Percentiles rank a stretch among this genome's conserved stretches.
Evolutionary conservation across 2,329 filamentous ascomycete species (phyloP).

Genomic region (Nemania abortiva): DNA sequence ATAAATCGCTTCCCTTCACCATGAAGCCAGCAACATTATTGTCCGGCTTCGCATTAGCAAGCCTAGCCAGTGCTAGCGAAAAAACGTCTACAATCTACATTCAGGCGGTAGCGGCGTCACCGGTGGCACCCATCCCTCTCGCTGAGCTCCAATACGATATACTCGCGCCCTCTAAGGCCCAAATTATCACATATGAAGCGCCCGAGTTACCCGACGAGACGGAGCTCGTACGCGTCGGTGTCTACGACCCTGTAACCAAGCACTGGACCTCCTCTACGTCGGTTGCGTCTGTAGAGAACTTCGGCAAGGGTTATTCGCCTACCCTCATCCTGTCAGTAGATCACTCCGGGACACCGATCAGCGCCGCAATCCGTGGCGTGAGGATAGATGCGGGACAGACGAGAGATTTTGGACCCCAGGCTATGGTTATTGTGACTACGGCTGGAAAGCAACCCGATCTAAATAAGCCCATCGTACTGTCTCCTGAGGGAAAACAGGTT

Average conservation of each 20-base stretch:
- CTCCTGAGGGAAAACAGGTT: constrained; percentile 69
- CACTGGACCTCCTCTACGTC: constrained; percentile 68
- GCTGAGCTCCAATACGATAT: constrained; percentile 69
- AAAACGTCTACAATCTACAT: constrained; percentile 66
- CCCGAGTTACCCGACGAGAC: constrained; percentile 63
- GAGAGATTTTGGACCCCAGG: constrained; percentile 73
- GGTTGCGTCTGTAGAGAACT: constrained; percentile 67
- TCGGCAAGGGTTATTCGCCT: constrained; percentile 71
- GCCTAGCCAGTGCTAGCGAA: constrained; percentile 54
- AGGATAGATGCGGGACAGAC: constrained; percentile 73
- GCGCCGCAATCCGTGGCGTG: constrained; percentile 67
- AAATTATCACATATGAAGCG: constrained; percentile 66
- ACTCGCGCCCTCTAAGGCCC: constrained; percentile 57
- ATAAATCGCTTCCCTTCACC: constrained; percentile 48
- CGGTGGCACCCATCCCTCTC: constrained; percentile 58
- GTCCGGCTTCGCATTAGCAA: constrained; percentile 54
- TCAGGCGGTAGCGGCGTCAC: constrained; percentile 59
- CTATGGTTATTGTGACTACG: constrained; percentile 61
- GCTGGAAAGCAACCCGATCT: constrained; percentile 68
- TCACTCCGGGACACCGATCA: constrained; percentile 57
- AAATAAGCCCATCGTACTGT: constrained; percentile 73
- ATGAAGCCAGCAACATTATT: constrained; percentile 60
- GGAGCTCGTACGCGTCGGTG: constrained; percentile 67
- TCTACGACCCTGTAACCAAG: constrained; percentile 63
- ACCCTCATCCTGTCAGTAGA: constrained; percentile 67